These are phyloP conservation scores for Agaricus blazei DNA, from an alignment of 768 basidiomycete genomes.

Conservation along the genomic window DNA sequence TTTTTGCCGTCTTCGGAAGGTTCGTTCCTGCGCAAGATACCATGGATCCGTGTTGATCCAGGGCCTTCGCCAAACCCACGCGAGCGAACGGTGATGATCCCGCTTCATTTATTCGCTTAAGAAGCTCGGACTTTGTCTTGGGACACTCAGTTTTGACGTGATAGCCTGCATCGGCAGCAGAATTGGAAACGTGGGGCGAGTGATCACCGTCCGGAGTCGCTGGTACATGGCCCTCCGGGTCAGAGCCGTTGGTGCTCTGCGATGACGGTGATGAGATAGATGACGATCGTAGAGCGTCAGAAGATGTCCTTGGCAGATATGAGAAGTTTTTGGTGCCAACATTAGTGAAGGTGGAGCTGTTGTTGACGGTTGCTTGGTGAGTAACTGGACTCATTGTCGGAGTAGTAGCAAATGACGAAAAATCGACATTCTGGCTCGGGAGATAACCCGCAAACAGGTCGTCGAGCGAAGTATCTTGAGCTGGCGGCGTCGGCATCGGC, in stretches of 20 bases:
- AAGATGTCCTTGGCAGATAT: slow-evolving; percentile 16
- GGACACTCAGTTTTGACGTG: slow-evolving; percentile 15
- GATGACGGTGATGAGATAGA: slow-evolving; percentile 40
- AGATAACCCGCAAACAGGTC: slow-evolving; percentile 41
- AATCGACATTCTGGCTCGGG: slow-evolving; percentile 22
- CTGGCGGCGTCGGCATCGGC: slow-evolving; percentile 28
- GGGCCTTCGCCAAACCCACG: slow-evolving; percentile 34
- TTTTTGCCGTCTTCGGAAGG: slow-evolving; percentile 65
- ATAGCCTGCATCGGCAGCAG: slow-evolving; percentile 16
- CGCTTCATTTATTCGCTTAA: slow-evolving; percentile 40
- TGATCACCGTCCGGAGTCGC: slow-evolving; percentile 21
- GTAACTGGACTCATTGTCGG: slow-evolving; percentile 51
- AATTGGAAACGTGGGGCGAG: not conserved
- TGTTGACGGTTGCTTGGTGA: slow-evolving; percentile 33
- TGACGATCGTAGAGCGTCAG: slow-evolving; percentile 18
- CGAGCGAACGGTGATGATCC: slow-evolving; percentile 62
- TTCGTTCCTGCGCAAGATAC: slow-evolving; percentile 63
- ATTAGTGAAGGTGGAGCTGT: slow-evolving; percentile 14
- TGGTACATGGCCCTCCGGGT: slow-evolving; percentile 22
- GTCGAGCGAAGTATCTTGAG: slow-evolving; percentile 37
- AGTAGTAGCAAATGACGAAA: slow-evolving; percentile 23
- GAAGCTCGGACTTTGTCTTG: slow-evolving; percentile 25
- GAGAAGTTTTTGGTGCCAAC: slow-evolving; percentile 2
- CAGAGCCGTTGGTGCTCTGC: slow-evolving; percentile 19
- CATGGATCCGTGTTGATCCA: slow-evolving; percentile 43